Conservation (phyloP, 2,329 filamentous ascomycete genomes). For the Achaetomium macrosporum region DNA sequence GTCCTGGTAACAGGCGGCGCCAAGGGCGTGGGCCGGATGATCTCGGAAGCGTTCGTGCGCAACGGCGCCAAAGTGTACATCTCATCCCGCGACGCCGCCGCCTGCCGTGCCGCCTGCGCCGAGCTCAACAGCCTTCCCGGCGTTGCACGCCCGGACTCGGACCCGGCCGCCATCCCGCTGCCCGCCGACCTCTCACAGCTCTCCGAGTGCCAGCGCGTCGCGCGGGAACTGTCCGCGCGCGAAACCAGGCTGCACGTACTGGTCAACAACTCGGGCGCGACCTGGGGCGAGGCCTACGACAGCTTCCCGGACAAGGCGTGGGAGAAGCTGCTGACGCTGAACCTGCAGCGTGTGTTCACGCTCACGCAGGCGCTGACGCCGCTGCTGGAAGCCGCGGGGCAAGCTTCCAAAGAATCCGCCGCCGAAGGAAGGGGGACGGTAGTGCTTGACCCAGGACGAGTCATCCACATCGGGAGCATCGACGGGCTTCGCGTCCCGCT, state of each 20-base stretch:
- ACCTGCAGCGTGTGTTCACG: conserved; percentile 63
- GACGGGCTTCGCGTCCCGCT: conserved; percentile 56
- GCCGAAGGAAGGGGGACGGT: not conserved
- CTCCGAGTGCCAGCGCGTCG: conserved; percentile 49
- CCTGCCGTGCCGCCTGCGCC: conserved; percentile 50
- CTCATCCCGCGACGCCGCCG: conserved; percentile 54
- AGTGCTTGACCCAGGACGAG: conserved; percentile 42
- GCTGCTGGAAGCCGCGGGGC: conserved; percentile 47
- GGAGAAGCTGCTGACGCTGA: conserved; percentile 56
- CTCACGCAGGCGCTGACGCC: conserved; percentile 57
- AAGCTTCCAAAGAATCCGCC: conserved; percentile 14
- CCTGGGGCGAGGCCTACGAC: conserved; percentile 58
- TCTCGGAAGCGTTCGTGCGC: conserved; percentile 57
- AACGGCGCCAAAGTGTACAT: conserved; percentile 63
- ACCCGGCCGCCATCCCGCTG: conserved; percentile 40
- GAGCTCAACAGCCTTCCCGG: conserved; percentile 49
- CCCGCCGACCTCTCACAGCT: conserved; percentile 60
- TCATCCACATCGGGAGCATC: conserved; percentile 61
- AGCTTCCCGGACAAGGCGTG: conserved; percentile 53
- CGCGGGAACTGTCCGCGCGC: conserved; percentile 42
- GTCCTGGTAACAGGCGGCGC: conserved; percentile 54
- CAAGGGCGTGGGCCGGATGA: conserved; percentile 63
- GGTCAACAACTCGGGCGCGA: conserved; percentile 60
- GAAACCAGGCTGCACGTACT: conserved; percentile 54
- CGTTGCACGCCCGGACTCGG: conserved; percentile 39